A percentile compares a stretch with the other conserved stretches of the same genome.
These are phyloP conservation scores for Penicillium sp. DNA, from an alignment of 2,329 filamentous ascomycete species.

Conservation along the genomic window DNA sequence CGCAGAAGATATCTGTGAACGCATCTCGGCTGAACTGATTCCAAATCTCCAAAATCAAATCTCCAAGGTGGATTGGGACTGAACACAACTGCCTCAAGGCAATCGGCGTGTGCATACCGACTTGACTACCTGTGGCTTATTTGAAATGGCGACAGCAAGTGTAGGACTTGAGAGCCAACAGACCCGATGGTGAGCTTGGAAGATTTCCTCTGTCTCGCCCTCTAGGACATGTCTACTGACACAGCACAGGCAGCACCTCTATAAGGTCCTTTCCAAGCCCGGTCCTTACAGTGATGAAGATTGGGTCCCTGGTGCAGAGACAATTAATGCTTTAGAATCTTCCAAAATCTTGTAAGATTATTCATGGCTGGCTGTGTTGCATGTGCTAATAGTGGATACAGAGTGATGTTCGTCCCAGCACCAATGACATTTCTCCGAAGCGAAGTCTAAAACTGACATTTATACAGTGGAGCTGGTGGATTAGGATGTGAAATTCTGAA, in stretches of 20 bases:
- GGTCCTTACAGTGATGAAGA: conserved; percentile 81
- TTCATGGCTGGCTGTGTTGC: conserved; percentile 1
- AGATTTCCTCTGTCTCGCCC: conserved; percentile 15
- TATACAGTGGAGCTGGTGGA: conserved; percentile 80
- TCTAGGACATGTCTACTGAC: conserved; percentile 17
- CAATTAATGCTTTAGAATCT: conserved; percentile 63
- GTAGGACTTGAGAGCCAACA: conserved; percentile 5
- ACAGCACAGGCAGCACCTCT: conserved; percentile 73
- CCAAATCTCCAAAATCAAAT: background rate
- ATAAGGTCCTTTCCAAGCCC: conserved; percentile 74
- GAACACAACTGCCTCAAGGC: background rate
- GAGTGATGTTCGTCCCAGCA: conserved; percentile 55
- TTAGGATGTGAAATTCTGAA: conserved; percentile 96
- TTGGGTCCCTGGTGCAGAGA: conserved; percentile 55
- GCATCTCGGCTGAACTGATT: background rate
- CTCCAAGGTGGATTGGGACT: background rate
- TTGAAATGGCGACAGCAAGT: conserved; percentile 6
- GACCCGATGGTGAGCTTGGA: conserved; percentile 20
- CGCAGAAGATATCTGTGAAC: background rate
- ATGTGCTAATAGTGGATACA: conserved; percentile 36
- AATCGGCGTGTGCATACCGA: background rate
- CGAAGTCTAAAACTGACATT: background rate
- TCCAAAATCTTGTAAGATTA: conserved; percentile 73
- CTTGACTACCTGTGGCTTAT: background rate
- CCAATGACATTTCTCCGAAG: background rate